These are phyloP conservation scores for Royoungia palumana DNA, from an alignment of 768 basidiomycete genomes.

Conservation along the genomic window DNA sequence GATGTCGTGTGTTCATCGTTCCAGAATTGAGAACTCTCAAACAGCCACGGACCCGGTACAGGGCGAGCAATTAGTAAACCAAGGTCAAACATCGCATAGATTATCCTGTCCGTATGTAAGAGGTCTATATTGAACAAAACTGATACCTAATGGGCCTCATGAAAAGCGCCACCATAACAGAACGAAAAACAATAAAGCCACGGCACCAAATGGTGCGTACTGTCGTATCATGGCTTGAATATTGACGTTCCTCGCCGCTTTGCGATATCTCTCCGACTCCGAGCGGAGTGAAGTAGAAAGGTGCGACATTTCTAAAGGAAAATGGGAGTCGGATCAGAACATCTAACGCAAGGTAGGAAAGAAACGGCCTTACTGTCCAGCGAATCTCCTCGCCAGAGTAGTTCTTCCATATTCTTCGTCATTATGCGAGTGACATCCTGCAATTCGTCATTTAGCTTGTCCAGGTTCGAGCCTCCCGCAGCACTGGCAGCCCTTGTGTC, in stretches of 20 bases:
- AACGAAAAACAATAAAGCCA: slow-evolving; percentile 74
- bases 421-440: slow-evolving; percentile 99
- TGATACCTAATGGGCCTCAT: slow-evolving; percentile 30
- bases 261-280: slow-evolving; percentile 97
- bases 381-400: slow-evolving; percentile 96
- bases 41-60: not conserved
- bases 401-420: slow-evolving; percentile 99
- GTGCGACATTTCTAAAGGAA: slow-evolving; percentile 84
- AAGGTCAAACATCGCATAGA: slow-evolving; percentile 20
- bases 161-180: slow-evolving; percentile 78
- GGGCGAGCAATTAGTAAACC: not conserved
- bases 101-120: slow-evolving; percentile 27
- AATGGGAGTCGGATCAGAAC: slow-evolving; percentile 1
- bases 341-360: not conserved
- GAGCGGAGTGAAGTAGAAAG: slow-evolving; percentile 90
- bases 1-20: not conserved
- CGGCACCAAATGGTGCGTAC: slow-evolving; percentile 88
- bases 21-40: not conserved
- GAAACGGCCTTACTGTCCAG: slow-evolving; percentile 72
- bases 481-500: slow-evolving; percentile 86
- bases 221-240: slow-evolving; percentile 90
- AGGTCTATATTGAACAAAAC: slow-evolving; percentile 16
- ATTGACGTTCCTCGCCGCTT: slow-evolving; percentile 93
- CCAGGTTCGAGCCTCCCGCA: slow-evolving; percentile 62
- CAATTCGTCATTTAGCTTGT: slow-evolving; percentile 90